Percentiles rank a stretch among this genome's conserved stretches.
Conservation (phyloP, 257 asterid species). For the Cruciata laevipes region DNA sequence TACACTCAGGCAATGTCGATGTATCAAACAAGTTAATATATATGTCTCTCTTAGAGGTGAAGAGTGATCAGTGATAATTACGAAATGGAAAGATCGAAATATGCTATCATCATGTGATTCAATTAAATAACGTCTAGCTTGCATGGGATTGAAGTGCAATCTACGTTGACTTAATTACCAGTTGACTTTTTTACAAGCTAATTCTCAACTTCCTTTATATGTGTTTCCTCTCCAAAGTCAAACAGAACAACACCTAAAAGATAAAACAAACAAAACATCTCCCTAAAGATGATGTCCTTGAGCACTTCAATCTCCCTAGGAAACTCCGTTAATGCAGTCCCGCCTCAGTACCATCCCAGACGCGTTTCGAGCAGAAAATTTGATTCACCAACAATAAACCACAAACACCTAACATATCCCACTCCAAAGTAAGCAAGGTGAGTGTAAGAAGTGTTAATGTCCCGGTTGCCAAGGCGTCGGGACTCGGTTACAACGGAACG, state of each 20-base stretch:
- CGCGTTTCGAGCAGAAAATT: neutral
- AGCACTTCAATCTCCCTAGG: neutral
- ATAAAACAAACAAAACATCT: too few relatives aligned
- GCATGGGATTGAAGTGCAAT: neutral
- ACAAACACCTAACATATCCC: neutral
- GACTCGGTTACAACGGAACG: neutral
- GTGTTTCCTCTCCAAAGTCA: neutral
- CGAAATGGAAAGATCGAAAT: neutral
- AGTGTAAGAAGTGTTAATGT: too few relatives aligned
- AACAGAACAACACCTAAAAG: neutral
- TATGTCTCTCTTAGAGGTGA: neutral
- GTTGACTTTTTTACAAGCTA: neutral
- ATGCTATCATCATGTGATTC: neutral
- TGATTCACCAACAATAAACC: neutral
- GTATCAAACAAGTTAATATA: too few relatives aligned
- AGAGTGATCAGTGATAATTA: neutral
- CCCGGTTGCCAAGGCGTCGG: neutral
- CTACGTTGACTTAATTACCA: neutral
- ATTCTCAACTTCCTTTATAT: neutral
- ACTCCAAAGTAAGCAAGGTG: neutral
- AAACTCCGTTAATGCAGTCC: neutral
- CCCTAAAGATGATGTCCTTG: neutral
- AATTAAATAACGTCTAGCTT: neutral
- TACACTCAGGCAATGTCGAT: too few relatives aligned
- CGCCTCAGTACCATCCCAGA: neutral